Base-by-base conservation (phyloP, 2,329 filamentous ascomycete species). In the Elsinoe ampelina region DNA sequence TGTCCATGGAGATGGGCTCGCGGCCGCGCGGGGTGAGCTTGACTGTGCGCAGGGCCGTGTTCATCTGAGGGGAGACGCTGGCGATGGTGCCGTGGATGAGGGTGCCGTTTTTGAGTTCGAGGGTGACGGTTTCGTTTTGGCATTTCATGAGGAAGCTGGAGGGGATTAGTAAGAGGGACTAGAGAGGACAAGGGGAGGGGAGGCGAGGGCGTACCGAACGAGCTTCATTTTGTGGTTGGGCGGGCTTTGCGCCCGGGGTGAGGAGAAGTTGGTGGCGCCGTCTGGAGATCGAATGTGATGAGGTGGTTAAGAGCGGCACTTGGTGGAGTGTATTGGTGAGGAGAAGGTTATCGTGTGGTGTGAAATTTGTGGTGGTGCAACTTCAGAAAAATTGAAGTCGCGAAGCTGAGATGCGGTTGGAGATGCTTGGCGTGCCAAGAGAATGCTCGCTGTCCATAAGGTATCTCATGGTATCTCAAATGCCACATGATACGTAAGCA, bases 31-130 rank as follows among this genome's bases (percentile, higher is more conserved):
- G 80, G 2, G 92, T 97, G 89, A 96, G 95, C 77, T 96, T 97
- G 69, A 97, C 92, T 60, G 88, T 90, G 68, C 91, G 89, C 59
- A 98, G 83, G 51, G 91, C 86, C 58, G 91, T 95, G 79, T 98
- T 98, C 93, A 98, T 98, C 75, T 96, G 89, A 10, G 95, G 93
- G 5, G 91, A 93, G 66, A 98, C 91, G 36, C 90, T 93, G 59
- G 91, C 90, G 72, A 98, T 95, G 64, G 93, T 97, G 75, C 93
- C 93, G 72, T 95, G 88, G 65, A 97, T 82, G 68, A 97, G 95
- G 65, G 93, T 95, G 73, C 92, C 93, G 82, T 97, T 97, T 75
- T 98, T 98, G 65, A 98, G 80, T 75, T 98, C 93, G 73, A 98
- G 88, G 43, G 92, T 97, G 67, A 97, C 93, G 67, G 93, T 95